A percentile compares a stretch with the other conserved stretches of the same genome.
These are phyloP conservation scores for Colletotrichum endophyticum DNA, from an alignment of 2,329 filamentous ascomycete genomes.

Conservation along the genomic window DNA sequence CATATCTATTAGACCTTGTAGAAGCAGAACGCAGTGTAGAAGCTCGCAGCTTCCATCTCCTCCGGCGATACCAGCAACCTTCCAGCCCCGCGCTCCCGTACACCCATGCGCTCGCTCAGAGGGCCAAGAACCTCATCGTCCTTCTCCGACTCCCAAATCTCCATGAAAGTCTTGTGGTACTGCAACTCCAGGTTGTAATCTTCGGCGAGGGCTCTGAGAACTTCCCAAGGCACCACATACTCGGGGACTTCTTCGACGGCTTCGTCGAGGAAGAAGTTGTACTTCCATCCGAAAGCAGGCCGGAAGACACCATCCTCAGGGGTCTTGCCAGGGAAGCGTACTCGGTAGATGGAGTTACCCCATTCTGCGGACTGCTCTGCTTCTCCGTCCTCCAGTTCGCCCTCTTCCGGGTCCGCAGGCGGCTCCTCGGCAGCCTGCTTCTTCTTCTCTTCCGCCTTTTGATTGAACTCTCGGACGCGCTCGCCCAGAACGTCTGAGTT, in stretches of 20 bases:
- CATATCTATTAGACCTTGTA: conserved; percentile 98
- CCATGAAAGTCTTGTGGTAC: conserved; percentile 88
- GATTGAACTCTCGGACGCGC: conserved; percentile 79
- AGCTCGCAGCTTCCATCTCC: conserved; percentile 90
- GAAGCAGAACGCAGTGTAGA: conserved; percentile 96
- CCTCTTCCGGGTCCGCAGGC: conserved; percentile 41
- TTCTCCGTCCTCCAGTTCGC: conserved; percentile 65
- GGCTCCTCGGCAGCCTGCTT: conserved; percentile 31
- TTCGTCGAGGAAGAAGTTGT: conserved; percentile 94
- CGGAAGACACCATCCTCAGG: conserved; percentile 90
- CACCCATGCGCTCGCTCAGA: conserved; percentile 94
- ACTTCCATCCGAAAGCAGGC: conserved; percentile 96
- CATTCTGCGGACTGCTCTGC: conserved; percentile 74
- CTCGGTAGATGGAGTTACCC: conserved; percentile 92
- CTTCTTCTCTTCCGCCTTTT: conserved; percentile 50
- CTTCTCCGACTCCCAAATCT: conserved; percentile 92
- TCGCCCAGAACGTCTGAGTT: conserved; percentile 90
- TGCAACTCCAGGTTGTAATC: conserved; percentile 96
- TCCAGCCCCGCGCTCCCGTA: conserved; percentile 73
- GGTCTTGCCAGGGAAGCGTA: conserved; percentile 84
- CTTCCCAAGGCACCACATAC: conserved; percentile 98
- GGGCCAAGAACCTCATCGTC: conserved; percentile 81
- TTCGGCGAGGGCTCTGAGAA: conserved; percentile 92
- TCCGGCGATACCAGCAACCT: conserved; percentile 76
- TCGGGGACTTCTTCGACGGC: conserved; percentile 96